Evolutionary conservation across 495 filamentous ascomycete species (phyloP).

Genomic region (Penicillium pancosmium): DNA sequence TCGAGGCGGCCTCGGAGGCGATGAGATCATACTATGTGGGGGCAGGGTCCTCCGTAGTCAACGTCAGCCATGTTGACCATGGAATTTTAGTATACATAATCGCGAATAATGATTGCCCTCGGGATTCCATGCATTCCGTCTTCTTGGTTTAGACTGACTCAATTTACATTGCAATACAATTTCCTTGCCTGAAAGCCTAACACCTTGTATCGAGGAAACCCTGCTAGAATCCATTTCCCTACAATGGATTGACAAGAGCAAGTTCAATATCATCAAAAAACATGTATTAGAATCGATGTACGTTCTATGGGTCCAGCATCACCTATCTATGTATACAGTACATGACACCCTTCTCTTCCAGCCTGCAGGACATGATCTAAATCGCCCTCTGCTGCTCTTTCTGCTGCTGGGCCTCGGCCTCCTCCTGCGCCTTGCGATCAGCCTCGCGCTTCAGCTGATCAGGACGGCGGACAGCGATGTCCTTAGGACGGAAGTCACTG

Average conservation of each 20-base stretch:
- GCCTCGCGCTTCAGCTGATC: conserved; percentile 86
- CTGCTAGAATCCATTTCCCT: too few relatives aligned
- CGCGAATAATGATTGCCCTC: too few relatives aligned
- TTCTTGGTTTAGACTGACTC: too few relatives aligned
- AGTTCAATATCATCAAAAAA: conserved; percentile 7
- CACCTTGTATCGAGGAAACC: too few relatives aligned
- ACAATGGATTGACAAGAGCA: too few relatives aligned
- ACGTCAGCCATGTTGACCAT: not conserved
- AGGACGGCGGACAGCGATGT: conserved; percentile 82
- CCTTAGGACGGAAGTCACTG: conserved; percentile 90
- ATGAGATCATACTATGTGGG: conserved; percentile 29
- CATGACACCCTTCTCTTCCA: conserved; percentile 12
- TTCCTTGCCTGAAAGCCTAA: too few relatives aligned
- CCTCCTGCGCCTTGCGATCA: conserved; percentile 65
- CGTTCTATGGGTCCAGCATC: conserved; percentile 21
- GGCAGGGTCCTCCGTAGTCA: not conserved
- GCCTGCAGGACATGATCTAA: conserved; percentile 24
- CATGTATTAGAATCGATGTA: conserved; percentile 24
- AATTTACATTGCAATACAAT: too few relatives aligned
- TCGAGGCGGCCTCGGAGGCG: conserved; percentile 3
- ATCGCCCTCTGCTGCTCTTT: conserved; percentile 47
- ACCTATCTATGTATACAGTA: conserved; percentile 31
- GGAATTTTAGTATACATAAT: too few relatives aligned
- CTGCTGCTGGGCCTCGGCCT: conserved; percentile 54
- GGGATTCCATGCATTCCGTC: too few relatives aligned